Evolutionary conservation across 2,329 filamentous ascomycete genomes (phyloP), one percentile per base, ranked within the genome.

Genomic region (Ophiosphaerella herpotricha): DNA sequence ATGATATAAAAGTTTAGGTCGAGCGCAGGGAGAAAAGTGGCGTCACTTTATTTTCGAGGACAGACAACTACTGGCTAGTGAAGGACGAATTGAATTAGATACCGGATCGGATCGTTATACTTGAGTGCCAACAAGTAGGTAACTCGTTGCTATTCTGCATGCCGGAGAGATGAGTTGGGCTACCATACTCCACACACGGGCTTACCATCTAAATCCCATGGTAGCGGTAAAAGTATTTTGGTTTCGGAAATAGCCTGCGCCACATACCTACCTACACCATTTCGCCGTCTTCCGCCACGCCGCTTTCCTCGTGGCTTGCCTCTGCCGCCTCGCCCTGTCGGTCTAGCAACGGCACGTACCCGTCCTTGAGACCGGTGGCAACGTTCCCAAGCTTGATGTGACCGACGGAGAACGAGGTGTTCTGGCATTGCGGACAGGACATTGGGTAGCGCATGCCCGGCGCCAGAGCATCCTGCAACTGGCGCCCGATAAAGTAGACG

Each of bases 361-460:
- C 65, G 7, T 48, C 48, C 33, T 44, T 49, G 5, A 16, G 2
- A 3, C 48, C 58, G 2, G 36, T 32, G 6, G 36, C 13, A 18
- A 34, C 43, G 21, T 13, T 21, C 1, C 37, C 43, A 7, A 60
- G 44, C 14, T 54, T 57, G 23, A 55, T 49, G 7, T 42, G 48
- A 0, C 47, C 53, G 8, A 58, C 45, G 4, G 53, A 50, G 23
- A 67, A 59, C 4, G 59, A 50, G 1, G 45, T 43, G 34, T 58
- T 52, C 32, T 63, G 62, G 49, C 64, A 69, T 26, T 67, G 61
- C 18, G 66, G 61, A 39, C 67, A 70, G 2, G 58, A 61, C 5
- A 37, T 43, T 0, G 62, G 58, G 35, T 57, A 64, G 7, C 35
- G 52, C n/a, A 50, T 32, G 2, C 57, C 58, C 1, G 55, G 48